Evolutionary conservation across 495 filamentous ascomycete genomes (phyloP).

Genomic region (Aspergillus coremiiformis): DNA sequence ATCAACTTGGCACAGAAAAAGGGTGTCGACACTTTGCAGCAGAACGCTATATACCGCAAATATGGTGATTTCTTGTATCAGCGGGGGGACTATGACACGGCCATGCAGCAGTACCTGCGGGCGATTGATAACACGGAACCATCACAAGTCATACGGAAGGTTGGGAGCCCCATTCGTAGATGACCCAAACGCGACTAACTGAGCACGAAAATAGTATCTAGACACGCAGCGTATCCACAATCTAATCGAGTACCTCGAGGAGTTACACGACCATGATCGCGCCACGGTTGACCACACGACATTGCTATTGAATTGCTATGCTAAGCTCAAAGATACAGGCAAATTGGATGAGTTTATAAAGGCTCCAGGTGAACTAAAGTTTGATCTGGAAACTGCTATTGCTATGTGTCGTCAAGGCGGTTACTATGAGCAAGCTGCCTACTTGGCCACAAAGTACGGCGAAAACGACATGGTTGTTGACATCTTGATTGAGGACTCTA

Average conservation of each 20-base stretch:
- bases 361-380: conserved; percentile 87
- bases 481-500: conserved; percentile 91
- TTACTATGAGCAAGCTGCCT: conserved; percentile 96
- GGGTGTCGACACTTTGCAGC: conserved; percentile 66
- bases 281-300: conserved; percentile 97
- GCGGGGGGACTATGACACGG: conserved; percentile 88
- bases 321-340: conserved; percentile 89
- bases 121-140: conserved; percentile 94
- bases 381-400: conserved; percentile 95
- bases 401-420: conserved; percentile 96
- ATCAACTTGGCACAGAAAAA: conserved; percentile 90
- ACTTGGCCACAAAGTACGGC: conserved; percentile 85
- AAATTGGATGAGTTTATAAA: conserved; percentile 97
- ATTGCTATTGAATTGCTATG: conserved; percentile 90
- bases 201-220: conserved; percentile 53
- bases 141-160: conserved; percentile 88
- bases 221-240: conserved; percentile 97
- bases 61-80: conserved; percentile 97
- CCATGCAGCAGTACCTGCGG: conserved; percentile 96
- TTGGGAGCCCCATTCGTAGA: conserved; percentile 19
- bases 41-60: conserved; percentile 85
- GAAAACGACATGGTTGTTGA: conserved; percentile 92
- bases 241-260: conserved; percentile 94
- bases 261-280: conserved; percentile 87
- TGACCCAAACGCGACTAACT: conserved; percentile 9